Conservation (phyloP, 768 basidiomycete species). For the Rhodotorula sphaerocarpa region DNA sequence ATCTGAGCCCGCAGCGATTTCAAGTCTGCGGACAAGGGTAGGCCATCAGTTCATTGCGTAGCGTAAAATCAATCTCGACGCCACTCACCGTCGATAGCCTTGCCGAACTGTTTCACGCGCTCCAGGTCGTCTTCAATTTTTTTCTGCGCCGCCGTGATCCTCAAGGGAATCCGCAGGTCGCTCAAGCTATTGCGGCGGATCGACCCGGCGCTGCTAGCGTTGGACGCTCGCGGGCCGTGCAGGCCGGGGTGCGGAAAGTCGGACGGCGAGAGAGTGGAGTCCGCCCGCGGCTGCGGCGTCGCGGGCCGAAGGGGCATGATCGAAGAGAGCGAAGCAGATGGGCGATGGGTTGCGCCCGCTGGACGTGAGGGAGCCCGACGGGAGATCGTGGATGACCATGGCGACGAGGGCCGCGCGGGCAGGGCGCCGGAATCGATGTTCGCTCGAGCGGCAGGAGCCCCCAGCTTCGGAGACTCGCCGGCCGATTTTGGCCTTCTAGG, state of each 20-base stretch:
- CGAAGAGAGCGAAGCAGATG: slow-evolving; percentile 28
- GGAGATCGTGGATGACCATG: no score
- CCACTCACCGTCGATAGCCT: slow-evolving; percentile 38
- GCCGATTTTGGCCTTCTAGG: no score
- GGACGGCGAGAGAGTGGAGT: not conserved
- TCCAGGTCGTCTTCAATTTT: slow-evolving; percentile 40
- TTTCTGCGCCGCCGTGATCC: slow-evolving; percentile 39
- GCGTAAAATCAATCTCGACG: not conserved
- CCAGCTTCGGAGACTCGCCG: no score
- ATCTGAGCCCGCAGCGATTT: slow-evolving; percentile 25
- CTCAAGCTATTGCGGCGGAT: slow-evolving; percentile 40
- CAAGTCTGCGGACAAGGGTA: slow-evolving; percentile 28
- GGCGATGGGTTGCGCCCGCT: slow-evolving; percentile 6
- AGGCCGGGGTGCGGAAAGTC: not conserved
- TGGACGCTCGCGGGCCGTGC: not conserved
- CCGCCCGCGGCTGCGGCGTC: not conserved
- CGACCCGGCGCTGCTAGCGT: not conserved
- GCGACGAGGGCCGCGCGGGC: not conserved
- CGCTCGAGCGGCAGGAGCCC: not conserved
- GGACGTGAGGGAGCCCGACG: not conserved
- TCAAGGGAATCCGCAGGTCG: slow-evolving; percentile 39
- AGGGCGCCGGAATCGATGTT: not conserved
- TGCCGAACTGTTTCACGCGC: slow-evolving; percentile 40
- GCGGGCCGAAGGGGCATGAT: slow-evolving; percentile 5
- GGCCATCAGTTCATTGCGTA: not conserved